A percentile compares a stretch with the other conserved stretches of the same genome.
These are phyloP conservation scores for Fonsecaea multimorphosa DNA, from an alignment of 2,329 filamentous ascomycete genomes.

Conservation along the genomic window DNA sequence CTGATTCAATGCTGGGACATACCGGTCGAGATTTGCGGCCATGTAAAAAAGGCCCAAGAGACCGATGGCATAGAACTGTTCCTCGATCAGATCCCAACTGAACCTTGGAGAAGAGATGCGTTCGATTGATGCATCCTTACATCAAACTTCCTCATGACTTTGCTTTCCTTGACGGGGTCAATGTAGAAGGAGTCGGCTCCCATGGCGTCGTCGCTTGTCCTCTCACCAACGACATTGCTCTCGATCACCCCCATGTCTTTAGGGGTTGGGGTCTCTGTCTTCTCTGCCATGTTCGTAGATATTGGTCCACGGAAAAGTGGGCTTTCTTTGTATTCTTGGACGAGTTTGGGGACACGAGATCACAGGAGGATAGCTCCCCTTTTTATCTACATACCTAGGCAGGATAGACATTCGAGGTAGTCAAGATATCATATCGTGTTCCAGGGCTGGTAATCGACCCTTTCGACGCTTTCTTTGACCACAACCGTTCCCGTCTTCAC, in stretches of 20 bases:
- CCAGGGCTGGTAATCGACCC: no score
- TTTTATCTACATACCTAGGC: no score
- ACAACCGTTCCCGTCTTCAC: no score
- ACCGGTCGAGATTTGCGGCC: conserved; percentile 67
- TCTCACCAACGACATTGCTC: not conserved
- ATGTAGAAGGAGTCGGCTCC: conserved; percentile 2
- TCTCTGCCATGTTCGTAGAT: no score
- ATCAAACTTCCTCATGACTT: conserved; percentile 27
- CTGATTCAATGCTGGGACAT: conserved; percentile 63
- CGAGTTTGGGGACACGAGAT: no score
- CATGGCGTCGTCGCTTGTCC: not conserved
- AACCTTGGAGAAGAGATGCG: not conserved
- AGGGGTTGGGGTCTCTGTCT: no score
- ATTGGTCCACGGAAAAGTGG: no score
- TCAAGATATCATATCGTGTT: no score
- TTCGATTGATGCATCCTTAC: not conserved
- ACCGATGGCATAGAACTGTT: conserved; percentile 40
- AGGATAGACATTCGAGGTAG: no score
- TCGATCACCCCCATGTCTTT: not conserved
- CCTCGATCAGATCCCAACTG: not conserved
- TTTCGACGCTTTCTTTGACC: no score
- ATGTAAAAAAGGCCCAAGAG: conserved; percentile 63
- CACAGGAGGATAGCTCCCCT: not conserved
- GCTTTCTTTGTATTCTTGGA: no score
- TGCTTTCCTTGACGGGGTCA: conserved; percentile 22